Base-by-base conservation (phyloP, 2,329 filamentous ascomycete genomes). In the Penicillium oxalicum region DNA sequence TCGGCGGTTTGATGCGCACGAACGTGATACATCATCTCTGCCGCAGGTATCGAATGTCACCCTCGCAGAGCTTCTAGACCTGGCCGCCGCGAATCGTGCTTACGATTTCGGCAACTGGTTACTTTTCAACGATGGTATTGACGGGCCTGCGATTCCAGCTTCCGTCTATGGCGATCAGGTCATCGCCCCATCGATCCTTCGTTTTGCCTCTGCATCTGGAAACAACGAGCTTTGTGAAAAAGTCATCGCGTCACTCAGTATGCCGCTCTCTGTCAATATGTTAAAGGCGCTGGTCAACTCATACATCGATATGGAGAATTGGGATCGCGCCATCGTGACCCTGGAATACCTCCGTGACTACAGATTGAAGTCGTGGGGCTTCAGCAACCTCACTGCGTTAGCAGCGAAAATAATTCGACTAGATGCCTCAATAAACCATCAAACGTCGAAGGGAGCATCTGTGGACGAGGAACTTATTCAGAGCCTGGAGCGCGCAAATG, bases 81-180 rank as follows among this genome's bases (percentile, higher is more conserved):
- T 81, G 27, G 66, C 72, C 24, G 77, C 73, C 0, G 66, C 73
- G 18, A 66, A 72, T 11, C 69, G 70, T 44, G 62, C 71, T 6
- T 76, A 71, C 50, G 70, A 74, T 12, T 68, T 82, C 45, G 79
- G 76, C 4, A 68, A 73, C 29, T 80, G 75, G 74, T 63, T 83
- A 9, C 63, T 83, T 1, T 72, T 74, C 47, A 74, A 73, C 0
- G 57, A 71, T 8, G 78, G 79, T 53, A 54, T 78, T 11, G 78
- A 81, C 54, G 78, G 77, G 0, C 77, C 78, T n/a, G 51, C 77
- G 2, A 78, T 83, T 25, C 64, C 71, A 24, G 55, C 60, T 9
- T 58, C 60, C 18, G 53, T 72, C 26, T 81, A 80, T 54, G 59
- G 58, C 2, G 65, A 79, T 51, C 71, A 71, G 28, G 65, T 66